Conservation (phyloP, 2,329 filamentous ascomycete genomes). For the Lasiodiplodia citricola region DNA sequence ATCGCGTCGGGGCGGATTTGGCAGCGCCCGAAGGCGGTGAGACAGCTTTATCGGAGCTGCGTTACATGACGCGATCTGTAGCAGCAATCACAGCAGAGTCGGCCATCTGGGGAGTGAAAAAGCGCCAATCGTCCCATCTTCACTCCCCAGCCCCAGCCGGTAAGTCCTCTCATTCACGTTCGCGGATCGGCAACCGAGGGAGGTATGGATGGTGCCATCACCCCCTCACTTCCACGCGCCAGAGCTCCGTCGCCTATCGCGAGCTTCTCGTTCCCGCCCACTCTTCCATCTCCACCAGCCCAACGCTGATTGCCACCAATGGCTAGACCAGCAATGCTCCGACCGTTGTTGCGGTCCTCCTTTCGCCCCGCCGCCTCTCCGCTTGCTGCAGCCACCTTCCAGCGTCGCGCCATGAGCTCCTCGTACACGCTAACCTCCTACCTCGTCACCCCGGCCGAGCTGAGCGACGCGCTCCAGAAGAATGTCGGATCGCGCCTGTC, state of each 20-base stretch:
- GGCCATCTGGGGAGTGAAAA: slow-evolving; percentile 18
- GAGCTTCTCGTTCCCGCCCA: slow-evolving; percentile 1
- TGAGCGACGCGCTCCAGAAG: slow-evolving; percentile 79
- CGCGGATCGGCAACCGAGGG: slow-evolving; percentile 17
- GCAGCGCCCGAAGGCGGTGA: slow-evolving; percentile 26
- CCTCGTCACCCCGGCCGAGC: slow-evolving; percentile 82
- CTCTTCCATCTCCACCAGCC: neutral
- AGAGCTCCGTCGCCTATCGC: slow-evolving; percentile 22
- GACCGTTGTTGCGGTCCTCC: slow-evolving; percentile 6
- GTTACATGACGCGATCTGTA: slow-evolving; percentile 17
- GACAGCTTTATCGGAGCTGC: neutral
- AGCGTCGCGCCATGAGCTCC: slow-evolving; percentile 38
- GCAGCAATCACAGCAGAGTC: slow-evolving; percentile 15
- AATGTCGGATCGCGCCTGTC: slow-evolving; percentile 81
- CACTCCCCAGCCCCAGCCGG: slow-evolving; percentile 7
- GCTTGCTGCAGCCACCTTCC: slow-evolving; percentile 1
- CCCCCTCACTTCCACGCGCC: slow-evolving; percentile 21
- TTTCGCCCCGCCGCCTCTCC: neutral
- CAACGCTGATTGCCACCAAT: slow-evolving; percentile 11
- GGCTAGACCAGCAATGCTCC: slow-evolving; percentile 23
- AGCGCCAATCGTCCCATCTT: neutral
- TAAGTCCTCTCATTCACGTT: slow-evolving; percentile 14
- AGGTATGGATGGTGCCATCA: slow-evolving; percentile 19
- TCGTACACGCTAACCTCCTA: slow-evolving; percentile 71
- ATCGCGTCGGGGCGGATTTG: neutral